phyloP scores from a whole-genome alignment of 148 eudicot genomes.

The Silene latifolia region DNA sequence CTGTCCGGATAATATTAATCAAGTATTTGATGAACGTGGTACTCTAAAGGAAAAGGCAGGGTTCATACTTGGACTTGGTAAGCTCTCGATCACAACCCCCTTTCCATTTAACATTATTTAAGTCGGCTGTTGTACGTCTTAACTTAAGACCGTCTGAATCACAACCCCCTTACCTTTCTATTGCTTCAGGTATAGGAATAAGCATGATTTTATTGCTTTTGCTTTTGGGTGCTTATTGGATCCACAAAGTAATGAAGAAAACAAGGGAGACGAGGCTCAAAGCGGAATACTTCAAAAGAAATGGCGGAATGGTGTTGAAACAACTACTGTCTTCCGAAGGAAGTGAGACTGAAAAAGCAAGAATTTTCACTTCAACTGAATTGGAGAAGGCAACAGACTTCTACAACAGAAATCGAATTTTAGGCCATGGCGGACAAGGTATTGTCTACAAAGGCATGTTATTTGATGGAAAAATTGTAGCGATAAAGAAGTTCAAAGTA shows the following conservation, averaged over 20 bases:
- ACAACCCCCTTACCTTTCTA: too few species aligned
- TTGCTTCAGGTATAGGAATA: conserved; percentile 3
- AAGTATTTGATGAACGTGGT: background rate
- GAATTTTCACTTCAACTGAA: conserved; percentile 9
- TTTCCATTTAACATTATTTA: too few species aligned
- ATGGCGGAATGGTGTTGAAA: conserved; percentile 15
- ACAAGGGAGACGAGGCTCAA: background rate
- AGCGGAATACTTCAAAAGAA: conserved; percentile 9
- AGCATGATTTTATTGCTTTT: background rate
- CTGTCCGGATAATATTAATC: background rate
- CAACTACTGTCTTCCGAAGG: conserved; percentile 15
- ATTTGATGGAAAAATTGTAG: conserved; percentile 23
- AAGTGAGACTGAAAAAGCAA: conserved; percentile 3
- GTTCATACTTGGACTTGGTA: conserved; percentile 17
- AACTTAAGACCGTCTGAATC: too few species aligned
- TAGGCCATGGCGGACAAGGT: conserved; percentile 27
- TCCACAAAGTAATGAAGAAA: background rate
- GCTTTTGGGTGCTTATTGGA: conserved; percentile 1
- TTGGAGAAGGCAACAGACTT: conserved; percentile 19
- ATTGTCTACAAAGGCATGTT: conserved; percentile 28
- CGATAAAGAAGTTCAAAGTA: conserved; percentile 14
- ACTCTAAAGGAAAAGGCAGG: background rate
- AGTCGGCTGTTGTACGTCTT: too few species aligned
- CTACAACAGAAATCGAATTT: conserved; percentile 12
- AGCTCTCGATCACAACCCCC: background rate